Conservation (phyloP, 2,329 filamentous ascomycete genomes). For the Xylaria sp. region DNA sequence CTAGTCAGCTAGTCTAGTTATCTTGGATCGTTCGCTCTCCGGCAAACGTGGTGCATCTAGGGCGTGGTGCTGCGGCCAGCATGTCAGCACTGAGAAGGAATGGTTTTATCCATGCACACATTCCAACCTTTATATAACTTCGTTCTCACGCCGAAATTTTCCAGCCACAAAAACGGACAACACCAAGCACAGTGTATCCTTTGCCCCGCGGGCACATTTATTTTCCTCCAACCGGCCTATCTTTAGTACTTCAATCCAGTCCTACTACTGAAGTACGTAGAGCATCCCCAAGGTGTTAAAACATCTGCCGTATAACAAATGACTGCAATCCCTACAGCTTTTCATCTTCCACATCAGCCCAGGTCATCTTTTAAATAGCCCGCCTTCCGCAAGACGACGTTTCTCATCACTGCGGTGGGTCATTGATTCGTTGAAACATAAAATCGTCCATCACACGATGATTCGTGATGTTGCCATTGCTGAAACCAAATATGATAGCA, state of each 20-base stretch:
- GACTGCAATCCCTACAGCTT: not conserved
- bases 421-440: slow-evolving; percentile 24
- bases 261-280: too few species aligned
- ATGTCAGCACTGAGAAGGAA: not conserved
- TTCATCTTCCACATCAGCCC: not conserved
- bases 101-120: not conserved
- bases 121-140: not conserved
- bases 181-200: not conserved
- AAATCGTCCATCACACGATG: slow-evolving; percentile 11
- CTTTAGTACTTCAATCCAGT: too few species aligned
- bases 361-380: not conserved
- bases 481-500: slow-evolving; percentile 2
- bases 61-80: not conserved
- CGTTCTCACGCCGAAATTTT: not conserved
- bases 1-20: not conserved
- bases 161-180: not conserved
- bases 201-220: not conserved
- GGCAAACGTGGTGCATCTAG: not conserved
- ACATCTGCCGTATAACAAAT: not conserved
- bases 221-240: too few species aligned
- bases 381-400: not conserved
- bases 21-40: not conserved
- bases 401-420: slow-evolving; percentile 10
- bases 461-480: slow-evolving; percentile 7
- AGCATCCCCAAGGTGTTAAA: too few species aligned